These are phyloP conservation scores for Terfezia claveryi DNA, from an alignment of 495 filamentous ascomycete species.

Conservation along the genomic window DNA sequence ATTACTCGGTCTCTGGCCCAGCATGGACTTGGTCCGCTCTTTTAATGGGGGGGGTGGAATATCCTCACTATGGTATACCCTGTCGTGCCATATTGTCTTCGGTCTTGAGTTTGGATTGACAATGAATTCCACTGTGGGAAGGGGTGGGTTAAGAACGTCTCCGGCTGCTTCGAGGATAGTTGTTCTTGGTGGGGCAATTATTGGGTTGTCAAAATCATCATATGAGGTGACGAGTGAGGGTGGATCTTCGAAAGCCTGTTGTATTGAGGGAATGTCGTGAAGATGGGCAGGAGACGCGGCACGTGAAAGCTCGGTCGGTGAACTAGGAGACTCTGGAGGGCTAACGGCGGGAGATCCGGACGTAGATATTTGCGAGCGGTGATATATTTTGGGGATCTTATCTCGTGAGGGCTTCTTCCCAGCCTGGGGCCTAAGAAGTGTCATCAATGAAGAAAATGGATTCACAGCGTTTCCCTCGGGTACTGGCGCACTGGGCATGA, in stretches of 20 bases:
- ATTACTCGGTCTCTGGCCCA: constrained; percentile 5
- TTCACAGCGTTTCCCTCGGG: constrained; percentile 5
- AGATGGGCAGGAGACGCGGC: too few species aligned
- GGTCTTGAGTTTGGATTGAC: constrained; percentile 62
- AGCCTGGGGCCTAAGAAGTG: constrained; percentile 34
- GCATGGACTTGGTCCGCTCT: constrained; percentile 28
- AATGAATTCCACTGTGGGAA: constrained; percentile 60
- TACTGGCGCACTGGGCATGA: background rate
- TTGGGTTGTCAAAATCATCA: constrained; percentile 12
- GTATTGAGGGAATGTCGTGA: too few species aligned
- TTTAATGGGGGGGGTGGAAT: constrained; percentile 56
- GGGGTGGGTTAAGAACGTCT: constrained; percentile 72
- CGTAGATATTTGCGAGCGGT: constrained; percentile 48
- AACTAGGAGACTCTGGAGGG: background rate
- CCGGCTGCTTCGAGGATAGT: constrained; percentile 87
- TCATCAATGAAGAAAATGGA: constrained; percentile 38
- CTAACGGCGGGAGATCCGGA: background rate
- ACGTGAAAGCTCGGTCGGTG: too few species aligned
- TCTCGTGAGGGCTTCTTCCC: constrained; percentile 9
- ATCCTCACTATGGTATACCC: constrained; percentile 79
- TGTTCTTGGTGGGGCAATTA: constrained; percentile 62
- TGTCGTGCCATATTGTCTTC: constrained; percentile 89
- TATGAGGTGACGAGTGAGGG: constrained; percentile 14
- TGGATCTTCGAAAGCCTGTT: background rate
- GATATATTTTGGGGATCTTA: constrained; percentile 50